A percentile compares a stretch with the other conserved stretches of the same genome.
Conservation (phyloP, 306 rosid species). For the Dalbergia oliveri region DNA sequence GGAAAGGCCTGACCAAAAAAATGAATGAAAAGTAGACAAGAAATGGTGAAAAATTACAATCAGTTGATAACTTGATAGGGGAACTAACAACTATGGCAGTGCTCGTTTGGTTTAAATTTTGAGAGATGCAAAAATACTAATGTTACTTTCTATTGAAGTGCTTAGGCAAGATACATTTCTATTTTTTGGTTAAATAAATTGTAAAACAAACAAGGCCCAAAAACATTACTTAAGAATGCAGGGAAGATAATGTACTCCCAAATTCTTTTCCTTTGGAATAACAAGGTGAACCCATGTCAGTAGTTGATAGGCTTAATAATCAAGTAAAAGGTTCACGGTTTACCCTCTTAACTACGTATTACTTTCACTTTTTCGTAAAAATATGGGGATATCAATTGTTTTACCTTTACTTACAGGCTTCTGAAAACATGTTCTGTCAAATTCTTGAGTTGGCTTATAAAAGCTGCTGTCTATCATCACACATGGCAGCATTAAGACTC, state of each 20-base stretch:
- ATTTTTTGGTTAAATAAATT: no score
- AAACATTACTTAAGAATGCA: no score
- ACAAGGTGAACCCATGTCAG: slow-evolving; percentile 9
- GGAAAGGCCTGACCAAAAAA: slow-evolving; percentile 76
- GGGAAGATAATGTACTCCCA: no score
- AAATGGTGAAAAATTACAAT: not conserved
- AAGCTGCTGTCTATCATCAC: slow-evolving; percentile 15
- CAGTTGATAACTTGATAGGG: not conserved
- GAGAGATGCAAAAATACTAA: no score
- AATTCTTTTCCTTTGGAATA: no score
- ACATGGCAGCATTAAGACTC: not conserved
- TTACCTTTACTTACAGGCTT: no score
- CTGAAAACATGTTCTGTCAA: not conserved
- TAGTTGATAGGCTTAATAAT: not conserved
- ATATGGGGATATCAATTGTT: no score
- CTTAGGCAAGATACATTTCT: no score
- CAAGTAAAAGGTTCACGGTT: not conserved
- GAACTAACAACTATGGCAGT: not conserved
- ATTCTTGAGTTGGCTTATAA: slow-evolving; percentile 2
- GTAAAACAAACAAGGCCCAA: no score
- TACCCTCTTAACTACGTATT: not conserved
- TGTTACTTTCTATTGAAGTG: no score
- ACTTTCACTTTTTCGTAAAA: no score
- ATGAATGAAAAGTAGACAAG: slow-evolving; percentile 1
- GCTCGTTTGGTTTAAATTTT: no score